These are phyloP conservation scores for Sordariomycetes sp. DNA, from an alignment of 2,329 filamentous ascomycete genomes.

Conservation along the genomic window DNA sequence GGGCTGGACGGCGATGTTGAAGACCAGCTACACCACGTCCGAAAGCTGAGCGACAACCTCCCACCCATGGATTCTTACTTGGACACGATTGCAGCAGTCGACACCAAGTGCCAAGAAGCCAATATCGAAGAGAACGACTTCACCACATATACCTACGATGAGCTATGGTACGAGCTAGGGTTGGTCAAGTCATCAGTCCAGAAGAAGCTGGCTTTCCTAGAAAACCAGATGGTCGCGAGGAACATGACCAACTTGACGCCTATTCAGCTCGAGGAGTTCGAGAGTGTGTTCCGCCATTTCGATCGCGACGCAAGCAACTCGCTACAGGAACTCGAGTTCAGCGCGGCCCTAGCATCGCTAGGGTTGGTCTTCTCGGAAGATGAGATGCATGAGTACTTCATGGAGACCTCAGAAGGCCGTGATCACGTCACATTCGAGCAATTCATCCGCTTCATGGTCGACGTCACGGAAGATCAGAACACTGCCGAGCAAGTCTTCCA, in stretches of 20 bases:
- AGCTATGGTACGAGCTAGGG: constrained; percentile 85
- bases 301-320: constrained; percentile 88
- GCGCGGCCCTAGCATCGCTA: constrained; percentile 86
- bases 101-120: constrained; percentile 84
- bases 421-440: constrained; percentile 92
- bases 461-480: constrained; percentile 97
- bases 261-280: constrained; percentile 96
- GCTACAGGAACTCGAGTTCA: constrained; percentile 89
- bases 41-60: constrained; percentile 75
- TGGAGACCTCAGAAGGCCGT: constrained; percentile 70
- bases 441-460: constrained; percentile 99
- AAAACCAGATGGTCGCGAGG: constrained; percentile 96
- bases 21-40: constrained; percentile 83
- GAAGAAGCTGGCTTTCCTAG: constrained; percentile 93
- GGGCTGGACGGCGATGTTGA: constrained; percentile 96
- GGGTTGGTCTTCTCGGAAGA: constrained; percentile 94
- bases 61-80: constrained; percentile 87
- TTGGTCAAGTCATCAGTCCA: constrained; percentile 86
- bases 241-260: constrained; percentile 99
- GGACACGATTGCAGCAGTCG: constrained; percentile 75
- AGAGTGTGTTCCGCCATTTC: constrained; percentile 96
- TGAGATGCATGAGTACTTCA: constrained; percentile 95
- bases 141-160: constrained; percentile 98
- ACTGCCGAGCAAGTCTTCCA: constrained; percentile 98
- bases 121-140: constrained; percentile 99